These are phyloP conservation scores for Amanita pseudoporphyria DNA, from an alignment of 768 basidiomycete species.

Conservation along the genomic window DNA sequence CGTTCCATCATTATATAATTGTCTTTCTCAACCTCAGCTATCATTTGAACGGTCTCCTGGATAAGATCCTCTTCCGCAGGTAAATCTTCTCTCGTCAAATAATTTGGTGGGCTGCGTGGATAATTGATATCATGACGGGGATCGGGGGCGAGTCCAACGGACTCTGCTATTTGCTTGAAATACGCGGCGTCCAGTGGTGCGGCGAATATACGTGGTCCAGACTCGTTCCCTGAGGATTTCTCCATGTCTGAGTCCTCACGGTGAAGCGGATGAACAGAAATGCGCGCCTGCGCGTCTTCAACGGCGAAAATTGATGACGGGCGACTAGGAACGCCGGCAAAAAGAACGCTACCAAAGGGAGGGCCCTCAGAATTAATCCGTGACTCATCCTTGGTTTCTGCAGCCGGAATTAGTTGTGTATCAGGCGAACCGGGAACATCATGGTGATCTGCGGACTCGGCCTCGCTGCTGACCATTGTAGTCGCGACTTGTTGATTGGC, in stretches of 20 bases:
- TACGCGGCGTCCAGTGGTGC: neutral
- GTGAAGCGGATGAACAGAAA: neutral
- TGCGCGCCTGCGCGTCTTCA: neutral
- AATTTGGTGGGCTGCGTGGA: conserved; percentile 12
- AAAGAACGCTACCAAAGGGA: too few relatives aligned
- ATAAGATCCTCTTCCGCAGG: conserved; percentile 11
- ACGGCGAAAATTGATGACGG: neutral
- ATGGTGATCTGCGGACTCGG: too few relatives aligned
- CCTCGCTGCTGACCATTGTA: too few relatives aligned
- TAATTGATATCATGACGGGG: neutral
- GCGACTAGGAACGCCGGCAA: neutral
- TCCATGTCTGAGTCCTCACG: neutral
- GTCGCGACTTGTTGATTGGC: too few relatives aligned
- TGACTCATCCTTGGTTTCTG: neutral
- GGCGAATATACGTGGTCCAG: neutral
- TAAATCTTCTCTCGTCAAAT: conserved; percentile 9
- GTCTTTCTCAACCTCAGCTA: conserved; percentile 10
- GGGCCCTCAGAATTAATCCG: too few relatives aligned
- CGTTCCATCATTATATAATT: conserved; percentile 7
- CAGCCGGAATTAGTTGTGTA: neutral
- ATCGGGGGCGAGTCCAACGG: neutral
- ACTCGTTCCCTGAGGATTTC: neutral
- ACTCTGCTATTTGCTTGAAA: neutral
- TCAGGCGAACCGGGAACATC: too few relatives aligned
- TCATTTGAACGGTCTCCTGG: conserved; percentile 9